These are phyloP conservation scores for Starmerella geochares DNA, from an alignment of 805 yeast species.

Conservation along the genomic window DNA sequence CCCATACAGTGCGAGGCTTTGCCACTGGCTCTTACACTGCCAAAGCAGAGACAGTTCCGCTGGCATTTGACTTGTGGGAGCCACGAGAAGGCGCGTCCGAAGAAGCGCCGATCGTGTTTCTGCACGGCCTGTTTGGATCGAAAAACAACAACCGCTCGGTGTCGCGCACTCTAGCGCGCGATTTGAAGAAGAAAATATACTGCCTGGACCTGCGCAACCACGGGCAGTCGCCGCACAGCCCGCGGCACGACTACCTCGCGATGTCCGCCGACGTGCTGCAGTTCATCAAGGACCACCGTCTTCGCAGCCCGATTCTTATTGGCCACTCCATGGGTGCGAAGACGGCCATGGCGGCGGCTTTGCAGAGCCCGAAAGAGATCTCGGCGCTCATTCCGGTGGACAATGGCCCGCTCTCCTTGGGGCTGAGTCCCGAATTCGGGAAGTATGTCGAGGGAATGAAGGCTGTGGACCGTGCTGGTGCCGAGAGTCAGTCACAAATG, in stretches of 20 bases:
- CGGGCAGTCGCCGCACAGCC: slow-evolving; percentile 78
- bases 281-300: slow-evolving; percentile 44
- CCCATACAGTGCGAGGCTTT: not conserved
- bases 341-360: slow-evolving; percentile 75
- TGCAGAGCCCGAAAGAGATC: slow-evolving; percentile 53
- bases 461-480: slow-evolving; percentile 41
- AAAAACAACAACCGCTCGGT: slow-evolving; percentile 71
- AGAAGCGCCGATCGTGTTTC: slow-evolving; percentile 51
- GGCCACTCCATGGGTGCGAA: slow-evolving; percentile 70
- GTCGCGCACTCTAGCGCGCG: slow-evolving; percentile 41
- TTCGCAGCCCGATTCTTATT: slow-evolving; percentile 31
- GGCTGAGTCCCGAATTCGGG: slow-evolving; percentile 50
- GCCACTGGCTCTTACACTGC: not conserved
- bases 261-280: slow-evolving; percentile 77
- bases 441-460: slow-evolving; percentile 55
- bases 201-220: slow-evolving; percentile 71
- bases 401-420: slow-evolving; percentile 71
- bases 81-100: slow-evolving; percentile 14
- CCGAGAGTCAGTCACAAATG: slow-evolving; percentile 53
- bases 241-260: slow-evolving; percentile 64
- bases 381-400: slow-evolving; percentile 67
- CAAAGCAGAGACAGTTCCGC: slow-evolving; percentile 18
- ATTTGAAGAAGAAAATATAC: slow-evolving; percentile 30
- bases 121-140: slow-evolving; percentile 87
- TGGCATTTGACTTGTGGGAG: slow-evolving; percentile 26